phyloP scores from a whole-genome alignment of 805 yeast species.

The Spathaspora arborariae region DNA sequence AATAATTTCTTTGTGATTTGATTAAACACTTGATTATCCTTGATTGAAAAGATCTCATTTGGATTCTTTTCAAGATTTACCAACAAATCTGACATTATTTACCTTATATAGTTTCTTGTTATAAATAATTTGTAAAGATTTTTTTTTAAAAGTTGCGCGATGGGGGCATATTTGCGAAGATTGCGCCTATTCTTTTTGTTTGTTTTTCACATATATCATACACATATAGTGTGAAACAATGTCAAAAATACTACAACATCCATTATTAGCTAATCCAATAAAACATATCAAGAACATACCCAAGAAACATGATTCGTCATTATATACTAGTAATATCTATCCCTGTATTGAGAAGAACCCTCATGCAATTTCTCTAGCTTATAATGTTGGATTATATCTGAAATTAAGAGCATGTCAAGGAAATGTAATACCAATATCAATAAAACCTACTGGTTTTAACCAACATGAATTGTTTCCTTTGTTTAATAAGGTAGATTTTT shows the following conservation, averaged over 20 bases:
- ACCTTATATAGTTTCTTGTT: slow-evolving; percentile 3
- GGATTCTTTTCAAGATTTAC: slow-evolving; percentile 20
- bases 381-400: slow-evolving; percentile 17
- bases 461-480: background rate
- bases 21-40: slow-evolving; percentile 19
- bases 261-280: slow-evolving; percentile 27
- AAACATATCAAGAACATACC: slow-evolving; percentile 22
- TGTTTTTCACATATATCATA: background rate
- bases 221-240: slow-evolving; percentile 12
- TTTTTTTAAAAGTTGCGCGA: background rate
- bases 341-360: slow-evolving; percentile 23
- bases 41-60: slow-evolving; percentile 20
- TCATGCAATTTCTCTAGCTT: slow-evolving; percentile 19
- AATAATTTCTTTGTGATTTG: slow-evolving; percentile 44
- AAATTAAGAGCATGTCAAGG: slow-evolving; percentile 19
- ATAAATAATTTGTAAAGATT: background rate
- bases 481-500: background rate
- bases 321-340: slow-evolving; percentile 17
- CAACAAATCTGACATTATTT: slow-evolving; percentile 24
- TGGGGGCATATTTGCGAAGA: background rate
- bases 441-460: background rate
- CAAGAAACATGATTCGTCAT: slow-evolving; percentile 17
- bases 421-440: slow-evolving; percentile 13
- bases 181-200: background rate
- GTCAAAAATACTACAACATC: slow-evolving; percentile 24